A percentile compares a stretch with the other conserved stretches of the same genome.
phyloP scores from a whole-genome alignment of 306 rosid genomes.

The Hylodesmum podocarpum region DNA sequence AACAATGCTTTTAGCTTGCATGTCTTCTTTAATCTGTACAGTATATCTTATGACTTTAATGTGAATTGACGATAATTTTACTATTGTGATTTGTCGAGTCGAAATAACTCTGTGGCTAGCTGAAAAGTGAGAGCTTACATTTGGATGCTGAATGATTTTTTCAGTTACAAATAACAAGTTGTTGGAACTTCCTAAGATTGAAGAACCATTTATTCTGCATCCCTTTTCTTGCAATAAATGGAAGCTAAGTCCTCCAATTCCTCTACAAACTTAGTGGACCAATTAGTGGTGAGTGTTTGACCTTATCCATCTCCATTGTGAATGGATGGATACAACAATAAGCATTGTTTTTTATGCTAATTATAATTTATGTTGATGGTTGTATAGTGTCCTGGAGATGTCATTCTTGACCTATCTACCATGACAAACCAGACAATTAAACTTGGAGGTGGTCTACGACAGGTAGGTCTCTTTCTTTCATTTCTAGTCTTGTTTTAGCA shows the following conservation, averaged over 20 bases:
- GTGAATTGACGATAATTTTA: not conserved
- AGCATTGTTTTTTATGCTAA: not conserved
- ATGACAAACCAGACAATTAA: slow-evolving; percentile 82
- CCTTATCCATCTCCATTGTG: not conserved
- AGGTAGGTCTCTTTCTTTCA: slow-evolving; percentile 46
- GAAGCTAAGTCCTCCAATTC: slow-evolving; percentile 41
- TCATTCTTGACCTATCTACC: slow-evolving; percentile 74
- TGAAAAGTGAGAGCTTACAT: not conserved
- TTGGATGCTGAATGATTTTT: not conserved
- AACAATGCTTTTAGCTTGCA: no score
- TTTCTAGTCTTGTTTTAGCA: no score
- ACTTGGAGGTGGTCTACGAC: slow-evolving; percentile 90
- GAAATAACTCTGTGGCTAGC: not conserved
- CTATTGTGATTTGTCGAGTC: not conserved
- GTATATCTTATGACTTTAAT: no score
- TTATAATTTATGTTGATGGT: not conserved
- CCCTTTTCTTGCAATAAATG: slow-evolving; percentile 27
- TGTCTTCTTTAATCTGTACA: no score
- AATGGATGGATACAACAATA: not conserved
- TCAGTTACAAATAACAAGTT: slow-evolving; percentile 17
- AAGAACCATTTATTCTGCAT: not conserved
- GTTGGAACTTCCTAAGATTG: slow-evolving; percentile 1
- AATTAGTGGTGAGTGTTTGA: slow-evolving; percentile 51
- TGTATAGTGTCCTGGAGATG: slow-evolving; percentile 83
- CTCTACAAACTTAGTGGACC: slow-evolving; percentile 46